Evolutionary conservation across 139 green algal genomes (phyloP).

Genomic region (Monoraphidium neglectum): DNA sequence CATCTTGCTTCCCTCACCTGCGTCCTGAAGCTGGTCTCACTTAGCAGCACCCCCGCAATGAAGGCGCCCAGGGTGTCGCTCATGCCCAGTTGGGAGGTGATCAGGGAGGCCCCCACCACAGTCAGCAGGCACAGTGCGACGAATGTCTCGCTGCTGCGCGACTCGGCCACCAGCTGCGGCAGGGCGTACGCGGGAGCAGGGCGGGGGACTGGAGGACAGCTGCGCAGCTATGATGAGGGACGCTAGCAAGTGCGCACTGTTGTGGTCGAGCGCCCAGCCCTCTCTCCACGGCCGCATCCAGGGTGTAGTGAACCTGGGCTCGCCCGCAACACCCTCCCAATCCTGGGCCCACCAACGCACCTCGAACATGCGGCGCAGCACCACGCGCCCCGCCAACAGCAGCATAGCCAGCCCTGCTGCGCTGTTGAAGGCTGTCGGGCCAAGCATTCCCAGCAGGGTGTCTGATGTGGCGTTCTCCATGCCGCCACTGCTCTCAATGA

Average conservation of each 20-base stretch:
- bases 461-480: slow-evolving; percentile 40
- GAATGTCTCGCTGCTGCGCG: slow-evolving; percentile 85
- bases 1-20: slow-evolving; percentile 69
- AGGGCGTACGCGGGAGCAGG: too few relatives aligned
- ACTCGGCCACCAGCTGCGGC: slow-evolving; percentile 75
- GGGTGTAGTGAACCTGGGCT: too few relatives aligned
- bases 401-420: slow-evolving; percentile 77
- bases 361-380: slow-evolving; percentile 84
- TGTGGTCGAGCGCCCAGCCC: too few relatives aligned
- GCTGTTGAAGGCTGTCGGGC: slow-evolving; percentile 71
- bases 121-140: slow-evolving; percentile 92
- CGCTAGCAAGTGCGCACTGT: too few relatives aligned
- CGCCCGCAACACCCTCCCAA: too few relatives aligned
- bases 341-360: too few relatives aligned
- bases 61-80: slow-evolving; percentile 94
- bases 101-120: slow-evolving; percentile 82
- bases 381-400: slow-evolving; percentile 79
- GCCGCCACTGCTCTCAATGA: slow-evolving; percentile 51
- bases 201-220: too few relatives aligned
- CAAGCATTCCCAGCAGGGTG: slow-evolving; percentile 48
- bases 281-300: too few relatives aligned
- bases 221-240: too few relatives aligned
- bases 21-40: slow-evolving; percentile 86
- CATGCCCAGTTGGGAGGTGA: slow-evolving; percentile 87
- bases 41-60: slow-evolving; percentile 86